phyloP scores from a whole-genome alignment of 1,139 yeast species.

The Debaryomyces nepalensis region DNA sequence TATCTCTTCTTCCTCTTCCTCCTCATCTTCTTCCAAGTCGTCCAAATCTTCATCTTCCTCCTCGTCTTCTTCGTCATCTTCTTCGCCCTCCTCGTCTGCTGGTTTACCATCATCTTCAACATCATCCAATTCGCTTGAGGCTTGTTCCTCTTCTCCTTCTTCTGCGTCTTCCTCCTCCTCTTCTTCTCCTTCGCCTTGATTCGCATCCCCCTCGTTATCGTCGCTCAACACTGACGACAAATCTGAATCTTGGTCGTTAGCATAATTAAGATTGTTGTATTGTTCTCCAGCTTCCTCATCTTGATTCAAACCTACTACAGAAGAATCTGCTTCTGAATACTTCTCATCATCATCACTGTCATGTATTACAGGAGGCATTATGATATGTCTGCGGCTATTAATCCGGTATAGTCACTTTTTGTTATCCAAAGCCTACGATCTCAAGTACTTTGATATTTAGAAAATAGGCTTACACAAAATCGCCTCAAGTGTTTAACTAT shows the following conservation, averaged over 20 bases:
- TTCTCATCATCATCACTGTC: conserved; percentile 23
- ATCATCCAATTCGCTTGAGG: conserved; percentile 11
- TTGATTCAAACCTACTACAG: conserved; percentile 15
- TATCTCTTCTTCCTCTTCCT: conserved; percentile 31
- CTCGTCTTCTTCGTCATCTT: conserved; percentile 25
- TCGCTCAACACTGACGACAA: conserved; percentile 19
- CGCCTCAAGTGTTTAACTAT: background rate
- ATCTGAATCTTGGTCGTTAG: conserved; percentile 13
- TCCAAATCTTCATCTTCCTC: conserved; percentile 29
- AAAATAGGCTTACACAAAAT: conserved; percentile 2
- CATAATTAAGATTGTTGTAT: conserved; percentile 10
- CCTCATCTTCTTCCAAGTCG: conserved; percentile 27
- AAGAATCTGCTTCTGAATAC: conserved; percentile 20
- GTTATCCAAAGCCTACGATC: too few relatives aligned
- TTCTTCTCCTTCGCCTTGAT: conserved; percentile 15
- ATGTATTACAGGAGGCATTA: conserved; percentile 21
- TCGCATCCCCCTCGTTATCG: conserved; percentile 13
- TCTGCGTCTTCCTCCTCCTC: conserved; percentile 20
- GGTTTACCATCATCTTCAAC: conserved; percentile 15
- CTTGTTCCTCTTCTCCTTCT: conserved; percentile 17
- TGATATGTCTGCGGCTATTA: background rate
- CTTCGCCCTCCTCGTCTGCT: conserved; percentile 24
- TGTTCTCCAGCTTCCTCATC: conserved; percentile 27
- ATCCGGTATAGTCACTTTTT: too few relatives aligned
- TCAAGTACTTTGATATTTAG: conserved; percentile 1